These are phyloP conservation scores for Aspergillus panamensis DNA, from an alignment of 495 filamentous ascomycete species.

Conservation along the genomic window DNA sequence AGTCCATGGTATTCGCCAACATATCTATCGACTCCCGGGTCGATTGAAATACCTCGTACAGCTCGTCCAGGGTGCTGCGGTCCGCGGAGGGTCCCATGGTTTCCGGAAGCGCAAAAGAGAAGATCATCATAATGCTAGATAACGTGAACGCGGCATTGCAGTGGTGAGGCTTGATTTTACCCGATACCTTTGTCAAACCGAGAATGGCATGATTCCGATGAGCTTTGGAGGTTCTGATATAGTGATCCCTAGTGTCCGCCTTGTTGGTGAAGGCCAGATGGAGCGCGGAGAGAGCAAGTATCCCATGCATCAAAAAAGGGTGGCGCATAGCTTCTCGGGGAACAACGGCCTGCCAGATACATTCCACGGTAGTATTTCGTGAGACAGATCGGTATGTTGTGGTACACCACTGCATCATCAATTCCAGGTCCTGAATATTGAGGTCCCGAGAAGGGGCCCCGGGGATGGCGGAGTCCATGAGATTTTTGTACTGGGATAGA, in stretches of 20 bases:
- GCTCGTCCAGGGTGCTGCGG: slow-evolving; percentile 34
- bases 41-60: slow-evolving; percentile 41
- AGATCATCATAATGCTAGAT: slow-evolving; percentile 44
- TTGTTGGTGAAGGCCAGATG: slow-evolving; percentile 34
- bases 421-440: slow-evolving; percentile 37
- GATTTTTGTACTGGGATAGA: slow-evolving; percentile 10
- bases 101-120: slow-evolving; percentile 41
- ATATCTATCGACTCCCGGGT: slow-evolving; percentile 39
- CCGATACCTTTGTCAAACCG: slow-evolving; percentile 27
- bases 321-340: slow-evolving; percentile 44
- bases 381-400: slow-evolving; percentile 42
- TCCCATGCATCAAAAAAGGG: slow-evolving; percentile 47
- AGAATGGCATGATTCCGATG: slow-evolving; percentile 40
- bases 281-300: slow-evolving; percentile 48
- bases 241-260: slow-evolving; percentile 19
- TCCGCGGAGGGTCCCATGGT: slow-evolving; percentile 18
- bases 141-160: slow-evolving; percentile 47
- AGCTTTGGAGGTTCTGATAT: slow-evolving; percentile 30
- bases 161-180: slow-evolving; percentile 32
- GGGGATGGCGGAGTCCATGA: slow-evolving; percentile 13
- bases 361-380: slow-evolving; percentile 28
- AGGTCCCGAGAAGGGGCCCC: slow-evolving; percentile 8
- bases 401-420: slow-evolving; percentile 48
- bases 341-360: slow-evolving; percentile 45
- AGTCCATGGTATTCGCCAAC: slow-evolving; percentile 28